Evolutionary conservation across 352 stramenopile species (phyloP), one percentile per base, ranked within the genome.

Genomic region (Phytophthora europaea): DNA sequence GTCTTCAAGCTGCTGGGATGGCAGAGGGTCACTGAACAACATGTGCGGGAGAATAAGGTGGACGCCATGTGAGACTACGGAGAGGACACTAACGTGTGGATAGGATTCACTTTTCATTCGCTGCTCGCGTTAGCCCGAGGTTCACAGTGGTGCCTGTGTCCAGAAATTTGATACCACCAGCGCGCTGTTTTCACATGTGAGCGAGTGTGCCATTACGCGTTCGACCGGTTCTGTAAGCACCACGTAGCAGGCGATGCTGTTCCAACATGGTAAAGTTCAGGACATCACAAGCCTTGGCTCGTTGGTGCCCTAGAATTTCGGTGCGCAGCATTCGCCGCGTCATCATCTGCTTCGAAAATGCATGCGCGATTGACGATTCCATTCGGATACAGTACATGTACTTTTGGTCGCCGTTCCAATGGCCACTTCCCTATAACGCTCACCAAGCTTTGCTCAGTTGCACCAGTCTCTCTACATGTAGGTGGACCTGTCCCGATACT

Each of bases 371-470:
- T 51, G 54, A 69, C 67, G 45, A 70, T 34, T 20, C 26, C 38
- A 67, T 65, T 34, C 67, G 52, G 66, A 73, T 43, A 31, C 26
- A 31, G 23, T 28, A 28, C 26, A 28, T 31, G 28, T 31, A 33
- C 28, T 45, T 22, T 50, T 23, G 43, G 18, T n/a, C 52, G 60
- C 33, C 67, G 33, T 65, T 73, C 60, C 66, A 62, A 60, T 50
- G 66, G 38, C 18, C 60, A 18, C 62, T 67, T 51, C 59, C 52
- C 45, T 50, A 73, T 73, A 61, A 33, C 45, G 67, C 52, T 73
- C 67, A 65, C 67, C 67, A 70, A 73, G 60, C 60, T 73, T 73
- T 73, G 67, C 65, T 57, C 23, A 36, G 33, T 50, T 54, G 45
- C 16, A 66, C 55, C 38, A 26, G 38, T 34, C 22, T 47, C 26